Conservation (phyloP, 176 grass and related monocot genomes). For the Rhynchospora tenuis region DNA sequence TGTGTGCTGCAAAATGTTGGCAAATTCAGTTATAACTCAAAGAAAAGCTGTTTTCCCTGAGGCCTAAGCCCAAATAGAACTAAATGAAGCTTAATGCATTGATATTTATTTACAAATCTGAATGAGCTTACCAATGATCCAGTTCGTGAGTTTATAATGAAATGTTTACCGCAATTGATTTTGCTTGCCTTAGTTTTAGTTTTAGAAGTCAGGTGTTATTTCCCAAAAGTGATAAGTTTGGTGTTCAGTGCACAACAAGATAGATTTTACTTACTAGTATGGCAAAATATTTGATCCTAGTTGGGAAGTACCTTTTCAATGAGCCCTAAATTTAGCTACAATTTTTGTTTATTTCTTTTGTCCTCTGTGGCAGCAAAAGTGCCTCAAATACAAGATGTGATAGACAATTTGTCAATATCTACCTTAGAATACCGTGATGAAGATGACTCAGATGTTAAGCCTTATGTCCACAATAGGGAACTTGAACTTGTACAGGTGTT, state of each 20-base stretch:
- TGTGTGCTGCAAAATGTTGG: too few species aligned
- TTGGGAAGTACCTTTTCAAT: background rate
- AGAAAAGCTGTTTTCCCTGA: background rate
- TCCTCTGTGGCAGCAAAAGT: slow-evolving; percentile 48
- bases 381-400: slow-evolving; percentile 63
- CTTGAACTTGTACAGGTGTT: slow-evolving; percentile 58
- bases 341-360: background rate
- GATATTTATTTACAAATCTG: background rate
- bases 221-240: background rate
- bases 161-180: background rate
- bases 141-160: background rate
- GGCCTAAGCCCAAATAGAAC: background rate
- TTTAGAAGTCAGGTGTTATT: background rate
- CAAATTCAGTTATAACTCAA: too few species aligned
- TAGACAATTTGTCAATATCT: slow-evolving; percentile 73
- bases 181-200: background rate
- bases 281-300: background rate
- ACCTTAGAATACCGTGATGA: slow-evolving; percentile 70
- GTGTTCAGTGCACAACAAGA: background rate
- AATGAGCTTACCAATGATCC: background rate
- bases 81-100: background rate
- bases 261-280: background rate
- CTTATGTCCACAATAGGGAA: slow-evolving; percentile 52
- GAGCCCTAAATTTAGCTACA: background rate
- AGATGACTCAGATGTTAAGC: slow-evolving; percentile 63